A percentile compares a stretch with the other conserved stretches of the same genome.
phyloP scores from a whole-genome alignment of 2,329 filamentous ascomycete species.

The Nemania sp. region DNA sequence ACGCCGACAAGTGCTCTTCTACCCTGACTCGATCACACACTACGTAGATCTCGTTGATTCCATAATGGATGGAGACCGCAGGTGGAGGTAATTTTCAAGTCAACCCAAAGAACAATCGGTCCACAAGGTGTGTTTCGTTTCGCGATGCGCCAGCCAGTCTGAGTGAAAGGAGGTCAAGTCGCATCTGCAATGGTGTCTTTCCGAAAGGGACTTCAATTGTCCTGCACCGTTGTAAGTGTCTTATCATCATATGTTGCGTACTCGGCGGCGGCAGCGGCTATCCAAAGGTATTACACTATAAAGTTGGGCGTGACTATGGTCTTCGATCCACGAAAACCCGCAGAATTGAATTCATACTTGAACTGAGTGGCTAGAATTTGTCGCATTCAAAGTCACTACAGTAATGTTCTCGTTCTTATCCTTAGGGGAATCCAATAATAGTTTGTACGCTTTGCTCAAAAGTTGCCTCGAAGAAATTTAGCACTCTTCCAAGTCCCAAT shows the following conservation, averaged over 20 bases:
- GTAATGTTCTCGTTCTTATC: too few species aligned
- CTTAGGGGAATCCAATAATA: too few species aligned
- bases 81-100: conserved; percentile 4
- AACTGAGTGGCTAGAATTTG: not conserved
- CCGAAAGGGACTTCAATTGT: too few species aligned
- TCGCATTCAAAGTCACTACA: not conserved
- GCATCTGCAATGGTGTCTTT: conserved; percentile 14
- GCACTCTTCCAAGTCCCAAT: conserved; percentile 30
- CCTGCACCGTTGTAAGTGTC: conserved; percentile 1
- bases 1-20: not conserved
- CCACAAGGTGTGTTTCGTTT: conserved; percentile 22
- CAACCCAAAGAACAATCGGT: conserved; percentile 6
- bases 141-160: conserved; percentile 7
- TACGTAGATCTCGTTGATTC: not conserved
- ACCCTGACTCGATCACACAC: conserved; percentile 12
- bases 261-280: conserved; percentile 14
- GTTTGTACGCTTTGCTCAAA: too few species aligned
- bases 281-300: not conserved
- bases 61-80: not conserved
- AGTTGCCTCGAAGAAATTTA: too few species aligned
- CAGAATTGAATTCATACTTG: conserved; percentile 4
- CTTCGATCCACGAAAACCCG: conserved; percentile 6
- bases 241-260: too few species aligned
- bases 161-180: conserved; percentile 6
- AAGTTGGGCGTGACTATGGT: too few species aligned